Conservation (phyloP, 345 rosid species). For the Iberis pinnata region DNA sequence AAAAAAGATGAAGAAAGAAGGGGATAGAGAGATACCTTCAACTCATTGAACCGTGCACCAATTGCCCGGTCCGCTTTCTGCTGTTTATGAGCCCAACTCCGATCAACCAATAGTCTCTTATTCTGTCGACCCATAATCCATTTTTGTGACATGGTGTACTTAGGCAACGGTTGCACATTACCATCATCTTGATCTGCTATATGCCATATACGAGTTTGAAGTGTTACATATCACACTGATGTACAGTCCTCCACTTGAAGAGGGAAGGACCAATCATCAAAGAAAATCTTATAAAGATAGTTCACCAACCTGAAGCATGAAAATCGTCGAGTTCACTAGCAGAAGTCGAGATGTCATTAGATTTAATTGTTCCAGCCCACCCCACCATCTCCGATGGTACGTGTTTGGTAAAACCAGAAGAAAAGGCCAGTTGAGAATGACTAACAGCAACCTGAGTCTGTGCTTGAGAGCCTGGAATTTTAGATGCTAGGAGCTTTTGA, state of each 20-base stretch:
- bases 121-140: slow-evolving; percentile 71
- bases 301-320: slow-evolving; percentile 10
- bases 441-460: not conserved
- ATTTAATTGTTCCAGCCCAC: slow-evolving; percentile 41
- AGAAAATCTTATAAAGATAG: slow-evolving; percentile 18
- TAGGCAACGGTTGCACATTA: slow-evolving; percentile 45
- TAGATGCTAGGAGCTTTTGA: slow-evolving; percentile 34
- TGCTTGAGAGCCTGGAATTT: not conserved
- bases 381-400: slow-evolving; percentile 39
- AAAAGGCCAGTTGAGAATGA: not conserved
- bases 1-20: not conserved
- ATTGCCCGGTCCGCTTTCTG: slow-evolving; percentile 65
- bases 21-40: slow-evolving; percentile 47
- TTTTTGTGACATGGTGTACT: slow-evolving; percentile 73
- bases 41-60: slow-evolving; percentile 46
- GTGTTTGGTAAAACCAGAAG: slow-evolving; percentile 15
- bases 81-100: slow-evolving; percentile 52
- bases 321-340: slow-evolving; percentile 32
- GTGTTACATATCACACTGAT: slow-evolving; percentile 19
- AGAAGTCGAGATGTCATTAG: slow-evolving; percentile 32
- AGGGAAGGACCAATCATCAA: slow-evolving; percentile 12
- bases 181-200: slow-evolving; percentile 49
- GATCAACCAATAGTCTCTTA: slow-evolving; percentile 46
- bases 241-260: too few species aligned
- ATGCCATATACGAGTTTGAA: slow-evolving; percentile 23